Percentiles rank a stretch among this genome's conserved stretches.
Conservation (phyloP, 106 monocot genomes). For the Dioscorea dumetorum region DNA sequence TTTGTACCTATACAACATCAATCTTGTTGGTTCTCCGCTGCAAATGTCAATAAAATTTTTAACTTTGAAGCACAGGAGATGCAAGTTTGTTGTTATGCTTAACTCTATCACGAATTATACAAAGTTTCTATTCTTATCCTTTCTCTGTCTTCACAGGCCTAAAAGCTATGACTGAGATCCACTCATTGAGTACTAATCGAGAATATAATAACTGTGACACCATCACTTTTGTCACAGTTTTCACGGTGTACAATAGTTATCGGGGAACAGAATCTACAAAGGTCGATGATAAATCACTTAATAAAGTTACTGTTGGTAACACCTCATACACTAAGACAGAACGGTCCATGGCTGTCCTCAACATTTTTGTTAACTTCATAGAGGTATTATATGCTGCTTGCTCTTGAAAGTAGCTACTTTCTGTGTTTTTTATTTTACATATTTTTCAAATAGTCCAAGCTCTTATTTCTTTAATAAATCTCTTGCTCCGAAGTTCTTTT, state of each 20-base stretch:
- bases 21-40: not conserved
- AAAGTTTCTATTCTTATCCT: not conserved
- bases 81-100: not conserved
- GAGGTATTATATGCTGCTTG: constrained; percentile 36
- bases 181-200: constrained; percentile 1
- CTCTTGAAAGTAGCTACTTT: not conserved
- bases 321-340: constrained; percentile 36
- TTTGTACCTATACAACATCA: not conserved
- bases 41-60: not conserved
- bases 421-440: not conserved
- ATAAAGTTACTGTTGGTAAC: constrained; percentile 40
- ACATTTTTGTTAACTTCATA: constrained; percentile 62
- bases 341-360: constrained; percentile 54
- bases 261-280: not conserved
- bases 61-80: not conserved
- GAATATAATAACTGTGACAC: constrained; percentile 5
- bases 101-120: not conserved
- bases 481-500: not conserved
- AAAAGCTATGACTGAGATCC: constrained; percentile 49
- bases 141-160: constrained; percentile 30
- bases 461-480: too few relatives aligned
- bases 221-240: constrained; percentile 83
- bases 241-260: constrained; percentile 43
- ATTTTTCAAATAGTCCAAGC: not conserved
- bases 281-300: constrained; percentile 1